Evolutionary conservation across 805 yeast species (phyloP).

Genomic region (Ogataea thermomethanolica): DNA sequence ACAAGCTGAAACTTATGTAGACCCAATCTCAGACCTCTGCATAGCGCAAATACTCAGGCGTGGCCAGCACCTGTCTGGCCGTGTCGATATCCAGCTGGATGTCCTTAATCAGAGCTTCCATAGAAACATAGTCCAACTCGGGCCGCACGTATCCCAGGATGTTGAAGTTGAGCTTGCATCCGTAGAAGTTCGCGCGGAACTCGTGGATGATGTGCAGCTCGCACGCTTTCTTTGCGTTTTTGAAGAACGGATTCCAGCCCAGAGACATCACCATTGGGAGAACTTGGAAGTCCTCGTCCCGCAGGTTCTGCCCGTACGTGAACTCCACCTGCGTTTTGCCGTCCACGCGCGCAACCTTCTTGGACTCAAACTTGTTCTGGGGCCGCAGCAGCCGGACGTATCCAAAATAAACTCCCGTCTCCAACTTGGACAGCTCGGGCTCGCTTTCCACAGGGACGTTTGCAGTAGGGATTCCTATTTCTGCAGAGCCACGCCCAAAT

Average conservation of each 20-base stretch:
- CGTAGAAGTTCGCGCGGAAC: conserved; percentile 70
- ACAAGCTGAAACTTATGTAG: conserved; percentile 32
- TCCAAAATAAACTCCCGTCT: conserved; percentile 90
- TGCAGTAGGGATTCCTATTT: conserved; percentile 94
- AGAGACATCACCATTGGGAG: conserved; percentile 92
- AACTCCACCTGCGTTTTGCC: conserved; percentile 45
- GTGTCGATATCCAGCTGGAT: conserved; percentile 75
- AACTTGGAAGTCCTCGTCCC: conserved; percentile 41
- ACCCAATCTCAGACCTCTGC: conserved; percentile 17
- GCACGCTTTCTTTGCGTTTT: conserved; percentile 75
- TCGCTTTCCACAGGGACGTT: conserved; percentile 61
- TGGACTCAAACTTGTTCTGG: conserved; percentile 17
- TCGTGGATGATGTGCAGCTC: conserved; percentile 83
- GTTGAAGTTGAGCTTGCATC: conserved; percentile 65
- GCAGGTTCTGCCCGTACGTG: conserved; percentile 57
- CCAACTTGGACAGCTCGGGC: conserved; percentile 39
- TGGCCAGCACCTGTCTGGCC: conserved; percentile 49
- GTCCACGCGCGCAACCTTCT: conserved; percentile 31
- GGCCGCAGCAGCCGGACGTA: conserved; percentile 34
- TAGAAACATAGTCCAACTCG: conserved; percentile 77
- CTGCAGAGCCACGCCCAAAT: conserved; percentile 93
- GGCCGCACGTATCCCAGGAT: conserved; percentile 90
- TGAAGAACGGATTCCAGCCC: conserved; percentile 93
- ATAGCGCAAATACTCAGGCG: conserved; percentile 39
- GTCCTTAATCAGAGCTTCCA: conserved; percentile 80